Evolutionary conservation across 352 stramenopile genomes (phyloP).

Genomic region (Globisporangium abappressorium): DNA sequence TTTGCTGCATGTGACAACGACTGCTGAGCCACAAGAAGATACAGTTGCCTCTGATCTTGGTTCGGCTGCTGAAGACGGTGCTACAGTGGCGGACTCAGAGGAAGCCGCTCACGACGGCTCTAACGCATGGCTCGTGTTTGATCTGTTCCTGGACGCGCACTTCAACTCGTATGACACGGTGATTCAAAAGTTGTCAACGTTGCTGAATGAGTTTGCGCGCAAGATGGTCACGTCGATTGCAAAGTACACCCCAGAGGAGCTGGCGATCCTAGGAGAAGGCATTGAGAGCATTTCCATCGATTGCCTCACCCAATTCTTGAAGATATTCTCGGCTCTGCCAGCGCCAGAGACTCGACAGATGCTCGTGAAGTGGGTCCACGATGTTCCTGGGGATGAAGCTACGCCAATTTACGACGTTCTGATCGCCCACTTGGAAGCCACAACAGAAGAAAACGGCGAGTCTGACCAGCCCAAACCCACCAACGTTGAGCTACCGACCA

Average conservation of each 20-base stretch:
- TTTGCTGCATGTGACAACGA: constrained; percentile 23
- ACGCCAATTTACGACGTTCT: constrained; percentile 43
- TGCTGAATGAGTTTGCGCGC: constrained; percentile 22
- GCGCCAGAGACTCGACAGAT: constrained; percentile 21
- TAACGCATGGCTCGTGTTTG: constrained; percentile 26
- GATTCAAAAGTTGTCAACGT: constrained; percentile 40
- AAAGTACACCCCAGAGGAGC: constrained; percentile 29
- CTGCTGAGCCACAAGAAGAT: neutral
- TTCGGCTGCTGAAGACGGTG: too few relatives aligned
- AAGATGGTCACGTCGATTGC: constrained; percentile 29
- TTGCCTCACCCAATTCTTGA: constrained; percentile 35
- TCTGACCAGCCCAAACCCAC: neutral
- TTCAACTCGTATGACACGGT: constrained; percentile 35
- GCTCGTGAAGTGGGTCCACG: constrained; percentile 42
- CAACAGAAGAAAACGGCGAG: constrained; percentile 1
- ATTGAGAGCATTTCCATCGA: constrained; percentile 28
- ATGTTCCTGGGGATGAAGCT: constrained; percentile 36
- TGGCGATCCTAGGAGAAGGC: constrained; percentile 35
- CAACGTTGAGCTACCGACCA: constrained; percentile 14
- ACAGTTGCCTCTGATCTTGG: neutral
- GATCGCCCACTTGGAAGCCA: constrained; percentile 15
- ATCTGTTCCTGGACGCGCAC: constrained; percentile 45
- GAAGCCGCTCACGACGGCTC: neutral
- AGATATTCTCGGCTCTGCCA: constrained; percentile 30
- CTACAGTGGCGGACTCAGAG: neutral